A percentile compares a stretch with the other conserved stretches of the same genome.
Conservation (phyloP, 192 early-diverging fungal genomes). For the Coemansia sp. region DNA sequence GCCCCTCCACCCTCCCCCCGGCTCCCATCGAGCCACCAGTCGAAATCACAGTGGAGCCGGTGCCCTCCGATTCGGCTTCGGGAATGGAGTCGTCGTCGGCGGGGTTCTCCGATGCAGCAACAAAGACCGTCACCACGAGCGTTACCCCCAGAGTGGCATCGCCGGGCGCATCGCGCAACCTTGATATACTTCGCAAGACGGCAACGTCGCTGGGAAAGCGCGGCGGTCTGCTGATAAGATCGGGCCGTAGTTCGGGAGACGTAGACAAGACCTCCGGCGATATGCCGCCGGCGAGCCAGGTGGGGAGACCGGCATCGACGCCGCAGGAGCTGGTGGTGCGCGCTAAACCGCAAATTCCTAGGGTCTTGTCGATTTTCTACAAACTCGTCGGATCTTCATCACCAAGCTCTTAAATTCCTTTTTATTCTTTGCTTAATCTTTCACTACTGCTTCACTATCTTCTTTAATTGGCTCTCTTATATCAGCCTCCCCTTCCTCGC, state of each 20-base stretch:
- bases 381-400: constrained; percentile 30
- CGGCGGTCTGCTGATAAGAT: constrained; percentile 25
- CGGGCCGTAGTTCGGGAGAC: not conserved
- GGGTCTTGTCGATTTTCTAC: constrained; percentile 51
- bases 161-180: constrained; percentile 15
- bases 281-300: not conserved
- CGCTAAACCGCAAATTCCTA: constrained; percentile 20
- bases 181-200: constrained; percentile 41
- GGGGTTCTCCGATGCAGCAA: constrained; percentile 21
- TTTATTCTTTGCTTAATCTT: constrained; percentile 2
- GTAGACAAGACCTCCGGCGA: not conserved
- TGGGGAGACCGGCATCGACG: not conserved
- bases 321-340: constrained; percentile 11
- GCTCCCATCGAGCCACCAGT: not conserved
- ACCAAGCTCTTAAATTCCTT: not conserved
- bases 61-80: not conserved
- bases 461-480: not conserved
- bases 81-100: constrained; percentile 7
- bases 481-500: not conserved
- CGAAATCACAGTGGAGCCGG: not conserved
- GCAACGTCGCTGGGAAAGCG: constrained; percentile 42
- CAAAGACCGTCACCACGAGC: constrained; percentile 25
- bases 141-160: not conserved
- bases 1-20: not conserved
- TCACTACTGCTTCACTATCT: not conserved